Evolutionary conservation across 1,284 basidiomycete species (phyloP), one percentile per base, ranked within the genome.

Genomic region (Trametes versicolor): DNA sequence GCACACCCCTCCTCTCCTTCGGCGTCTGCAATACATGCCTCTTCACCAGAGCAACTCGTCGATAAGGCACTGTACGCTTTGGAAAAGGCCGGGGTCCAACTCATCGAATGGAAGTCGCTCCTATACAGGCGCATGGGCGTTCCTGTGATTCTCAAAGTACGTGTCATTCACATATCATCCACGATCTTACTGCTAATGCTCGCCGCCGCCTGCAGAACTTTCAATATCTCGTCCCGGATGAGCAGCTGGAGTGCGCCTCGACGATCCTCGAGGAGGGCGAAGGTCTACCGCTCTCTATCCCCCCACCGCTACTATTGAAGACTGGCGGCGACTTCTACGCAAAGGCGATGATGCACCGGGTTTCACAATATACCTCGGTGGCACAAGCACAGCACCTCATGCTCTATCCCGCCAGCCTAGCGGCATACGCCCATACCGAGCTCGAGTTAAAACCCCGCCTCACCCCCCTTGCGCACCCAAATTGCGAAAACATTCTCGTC

Each of bases 111-210:
- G 74, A 58, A 68, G 17, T 51, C 74, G 5, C 64, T 73, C 9
- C 62, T 79, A 34, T 74, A 75, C 59, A 57, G 69, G 34, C 70
- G 76, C 39, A 76, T 78, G 76, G 54, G 63, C 34, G 76, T 76
- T 10, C 77, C 77, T 12, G 62, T 75, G 17, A 59, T 76, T 19
- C 34, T 75, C 54, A 73, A 55, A 56, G 77, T 73, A 43, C 58
- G 71, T 49, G 10, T 8, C 21, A 8, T 5, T 12, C 6, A 10
- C 45, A n/a, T 21, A 32, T 32, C 29, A 32, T 32, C 29, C 29
- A 32, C 48, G 25, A 13, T 27, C 15, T 15, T 27, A 5, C 10
- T n/a, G 4, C 15, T 41, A 39, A 29, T 21, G 34, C 57, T 39
- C 37, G 15, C 15, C 6, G 6, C 34, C 37, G 37, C 29, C 37